Evolutionary conservation across 805 yeast genomes (phyloP), one percentile per base, ranked within the genome.

Genomic region (Yarrowia sp.): DNA sequence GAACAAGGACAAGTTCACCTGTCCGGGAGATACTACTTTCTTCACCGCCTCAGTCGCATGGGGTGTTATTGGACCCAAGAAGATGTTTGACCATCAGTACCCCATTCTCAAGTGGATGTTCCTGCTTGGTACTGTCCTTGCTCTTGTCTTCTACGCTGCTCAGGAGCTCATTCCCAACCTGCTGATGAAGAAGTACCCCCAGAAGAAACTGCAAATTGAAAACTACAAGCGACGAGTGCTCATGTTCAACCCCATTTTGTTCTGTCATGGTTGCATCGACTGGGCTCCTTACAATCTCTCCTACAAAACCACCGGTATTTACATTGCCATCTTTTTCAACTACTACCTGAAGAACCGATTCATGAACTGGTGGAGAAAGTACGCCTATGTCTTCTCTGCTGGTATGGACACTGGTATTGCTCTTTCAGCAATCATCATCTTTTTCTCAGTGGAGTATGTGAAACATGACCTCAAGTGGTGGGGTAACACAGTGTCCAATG

Each of bases 291-390:
- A 61, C 57, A 47, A 81, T 70, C 69, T 81, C 47, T 79, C 77
- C 77, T 71, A 73, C 66, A 78, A 77, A 66, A 77, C 74, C 43
- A 76, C 80, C 1, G 83, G 83, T 7, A 71, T 80, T 42, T 71
- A 71, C 45, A 35, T 81, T 58, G 78, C 82, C 28, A 76, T 74
- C 67, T 64, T 75, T 44, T 83, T 83, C 77, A 82, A 80, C 81
- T 77, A 78, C 68, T 72, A 75, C 63, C 71, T 82, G 65, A 79
- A 79, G 65, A 72, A 74, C 55, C 71, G 76, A 62, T 81, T 79
- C 69, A 71, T 78, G 8, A 69, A 73, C 36, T 82, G 85, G 85
- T 82, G 84, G 84, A 82, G 80, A 64, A 81, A 80, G 71, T 82
- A 82, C 71, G 81, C 81, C 69, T 82, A 82, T 67, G 76, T 82